These are phyloP conservation scores for Erythrobasidium yunnanense DNA, from an alignment of 768 basidiomycete species.

Conservation along the genomic window DNA sequence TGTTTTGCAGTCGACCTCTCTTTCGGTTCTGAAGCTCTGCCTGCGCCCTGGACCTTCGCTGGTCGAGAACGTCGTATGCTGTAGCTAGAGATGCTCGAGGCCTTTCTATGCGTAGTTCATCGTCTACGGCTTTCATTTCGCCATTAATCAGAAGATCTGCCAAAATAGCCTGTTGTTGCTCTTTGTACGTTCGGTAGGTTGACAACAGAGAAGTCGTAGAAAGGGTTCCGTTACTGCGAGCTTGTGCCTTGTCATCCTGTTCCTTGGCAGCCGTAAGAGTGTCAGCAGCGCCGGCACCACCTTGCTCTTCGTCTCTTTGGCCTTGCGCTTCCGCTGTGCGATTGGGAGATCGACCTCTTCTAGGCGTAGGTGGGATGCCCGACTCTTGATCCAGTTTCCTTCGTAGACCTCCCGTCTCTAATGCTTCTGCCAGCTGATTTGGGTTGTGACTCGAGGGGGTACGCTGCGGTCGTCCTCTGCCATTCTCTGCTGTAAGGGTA, in stretches of 20 bases:
- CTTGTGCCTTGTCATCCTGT: too few relatives aligned
- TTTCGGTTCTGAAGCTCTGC: constrained; percentile 8
- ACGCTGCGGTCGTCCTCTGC: background rate
- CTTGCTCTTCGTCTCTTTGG: too few relatives aligned
- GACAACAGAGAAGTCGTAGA: too few relatives aligned
- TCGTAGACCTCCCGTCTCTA: background rate
- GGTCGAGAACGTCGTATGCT: constrained; percentile 26
- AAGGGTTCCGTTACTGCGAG: too few relatives aligned
- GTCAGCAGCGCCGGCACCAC: too few relatives aligned
- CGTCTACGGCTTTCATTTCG: constrained; percentile 24
- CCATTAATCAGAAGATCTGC: constrained; percentile 32
- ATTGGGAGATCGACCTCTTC: constrained; percentile 12
- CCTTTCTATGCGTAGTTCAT: constrained; percentile 28
- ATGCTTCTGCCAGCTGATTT: constrained; percentile 1
- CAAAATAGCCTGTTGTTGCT: constrained; percentile 35
- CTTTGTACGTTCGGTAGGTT: too few relatives aligned
- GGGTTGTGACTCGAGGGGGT: background rate
- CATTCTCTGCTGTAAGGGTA: too few relatives aligned
- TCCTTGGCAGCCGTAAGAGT: too few relatives aligned
- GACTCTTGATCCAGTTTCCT: constrained; percentile 7
- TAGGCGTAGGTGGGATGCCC: constrained; percentile 12
- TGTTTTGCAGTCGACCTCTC: constrained; percentile 8
- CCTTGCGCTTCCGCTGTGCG: too few relatives aligned
- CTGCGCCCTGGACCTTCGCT: constrained; percentile 26
- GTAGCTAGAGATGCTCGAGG: constrained; percentile 33